These are phyloP conservation scores for Hippophae rhamnoides DNA, from an alignment of 306 rosid species.

Conservation along the genomic window DNA sequence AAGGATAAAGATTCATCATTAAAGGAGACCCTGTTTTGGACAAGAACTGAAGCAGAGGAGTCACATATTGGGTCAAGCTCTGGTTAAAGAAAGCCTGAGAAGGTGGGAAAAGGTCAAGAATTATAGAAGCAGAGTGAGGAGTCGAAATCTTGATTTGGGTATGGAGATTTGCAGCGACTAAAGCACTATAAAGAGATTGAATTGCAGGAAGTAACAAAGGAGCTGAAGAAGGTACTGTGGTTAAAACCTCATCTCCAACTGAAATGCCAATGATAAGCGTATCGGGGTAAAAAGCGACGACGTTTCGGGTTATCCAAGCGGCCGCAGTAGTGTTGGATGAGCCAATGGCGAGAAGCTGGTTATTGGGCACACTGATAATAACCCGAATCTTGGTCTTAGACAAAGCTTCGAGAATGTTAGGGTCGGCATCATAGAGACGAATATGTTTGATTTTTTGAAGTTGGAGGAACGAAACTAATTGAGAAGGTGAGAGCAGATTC, in stretches of 20 bases:
- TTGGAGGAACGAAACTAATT: slow-evolving; percentile 44
- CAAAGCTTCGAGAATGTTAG: slow-evolving; percentile 55
- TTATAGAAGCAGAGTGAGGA: slow-evolving; percentile 56
- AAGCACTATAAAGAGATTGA: slow-evolving; percentile 45
- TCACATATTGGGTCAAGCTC: slow-evolving; percentile 24
- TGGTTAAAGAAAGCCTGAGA: slow-evolving; percentile 84
- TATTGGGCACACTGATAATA: slow-evolving; percentile 67
- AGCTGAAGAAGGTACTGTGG: slow-evolving; percentile 55
- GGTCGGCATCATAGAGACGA: slow-evolving; percentile 68
- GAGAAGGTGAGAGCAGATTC: slow-evolving; percentile 35
- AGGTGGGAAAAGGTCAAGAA: slow-evolving; percentile 72
- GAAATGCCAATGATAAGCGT: slow-evolving; percentile 55
- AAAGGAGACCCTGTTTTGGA: slow-evolving; percentile 57
- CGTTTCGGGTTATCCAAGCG: slow-evolving; percentile 56
- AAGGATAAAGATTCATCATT: slow-evolving; percentile 79
- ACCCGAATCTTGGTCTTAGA: slow-evolving; percentile 54
- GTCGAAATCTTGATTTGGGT: slow-evolving; percentile 51
- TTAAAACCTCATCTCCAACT: slow-evolving; percentile 82
- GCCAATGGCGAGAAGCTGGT: slow-evolving; percentile 75
- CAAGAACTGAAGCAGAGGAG: slow-evolving; percentile 53
- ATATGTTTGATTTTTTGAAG: slow-evolving; percentile 53
- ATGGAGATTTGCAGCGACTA: slow-evolving; percentile 55
- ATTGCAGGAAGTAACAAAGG: slow-evolving; percentile 65
- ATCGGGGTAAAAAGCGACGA: slow-evolving; percentile 47
- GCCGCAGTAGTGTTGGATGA: slow-evolving; percentile 72